phyloP scores from a whole-genome alignment of 2,329 filamentous ascomycete genomes.

The Trichothecium sympodiale region DNA sequence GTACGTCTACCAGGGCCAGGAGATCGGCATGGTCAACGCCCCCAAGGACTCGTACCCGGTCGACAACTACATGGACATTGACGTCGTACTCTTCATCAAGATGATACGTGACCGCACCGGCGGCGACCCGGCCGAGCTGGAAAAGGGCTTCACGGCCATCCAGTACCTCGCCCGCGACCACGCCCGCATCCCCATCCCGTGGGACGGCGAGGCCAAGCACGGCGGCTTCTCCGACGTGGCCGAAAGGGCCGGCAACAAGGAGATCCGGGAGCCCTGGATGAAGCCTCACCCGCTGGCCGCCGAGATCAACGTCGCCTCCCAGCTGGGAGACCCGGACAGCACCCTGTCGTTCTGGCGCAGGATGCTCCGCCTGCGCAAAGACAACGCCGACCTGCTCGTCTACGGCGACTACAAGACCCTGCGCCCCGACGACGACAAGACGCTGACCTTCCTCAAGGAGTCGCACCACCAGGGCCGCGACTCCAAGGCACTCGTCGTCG shows the following conservation, averaged over 20 bases:
- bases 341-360: constrained; percentile 18
- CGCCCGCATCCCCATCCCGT: constrained; percentile 55
- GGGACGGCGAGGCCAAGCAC: constrained; percentile 30
- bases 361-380: constrained; percentile 15
- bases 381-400: constrained; percentile 19
- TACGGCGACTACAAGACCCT: constrained; percentile 22
- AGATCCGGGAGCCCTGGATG: constrained; percentile 7
- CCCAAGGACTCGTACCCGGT: constrained; percentile 46
- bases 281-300: constrained; percentile 5
- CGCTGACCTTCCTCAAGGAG: constrained; percentile 17
- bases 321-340: constrained; percentile 5
- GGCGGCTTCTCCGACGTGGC: constrained; percentile 21
- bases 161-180: constrained; percentile 43
- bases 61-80: constrained; percentile 39
- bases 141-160: constrained; percentile 20
- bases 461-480: constrained; percentile 8
- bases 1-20: constrained; percentile 58
- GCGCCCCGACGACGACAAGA: constrained; percentile 11
- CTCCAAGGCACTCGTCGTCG: constrained; percentile 14
- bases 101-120: constrained; percentile 17
- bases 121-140: constrained; percentile 17
- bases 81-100: constrained; percentile 31
- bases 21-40: constrained; percentile 53
- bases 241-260: constrained; percentile 6
- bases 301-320: constrained; percentile 7